These are phyloP conservation scores for Curvularia hawaiiensis DNA, from an alignment of 2,329 filamentous ascomycete genomes.

Conservation along the genomic window DNA sequence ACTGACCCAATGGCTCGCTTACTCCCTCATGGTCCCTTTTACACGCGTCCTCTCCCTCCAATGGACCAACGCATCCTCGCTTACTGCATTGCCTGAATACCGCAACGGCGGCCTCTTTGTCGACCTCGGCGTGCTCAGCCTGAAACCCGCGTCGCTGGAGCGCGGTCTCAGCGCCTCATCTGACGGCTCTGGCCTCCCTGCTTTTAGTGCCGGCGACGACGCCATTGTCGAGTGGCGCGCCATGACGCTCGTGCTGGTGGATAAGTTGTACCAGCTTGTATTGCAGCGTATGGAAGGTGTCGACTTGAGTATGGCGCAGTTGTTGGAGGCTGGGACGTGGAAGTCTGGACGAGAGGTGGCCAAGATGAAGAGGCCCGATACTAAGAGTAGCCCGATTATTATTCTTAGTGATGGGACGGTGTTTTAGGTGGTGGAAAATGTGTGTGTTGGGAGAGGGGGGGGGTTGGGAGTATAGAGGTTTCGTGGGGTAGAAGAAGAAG, in stretches of 20 bases:
- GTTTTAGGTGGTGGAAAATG: slow-evolving; percentile 20
- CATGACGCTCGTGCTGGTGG: slow-evolving; percentile 73
- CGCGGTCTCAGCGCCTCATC: slow-evolving; percentile 68
- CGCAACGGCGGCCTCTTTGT: slow-evolving; percentile 89
- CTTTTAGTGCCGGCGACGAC: slow-evolving; percentile 73
- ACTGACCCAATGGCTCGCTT: slow-evolving; percentile 90
- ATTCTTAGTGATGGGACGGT: slow-evolving; percentile 40
- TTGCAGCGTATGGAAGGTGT: slow-evolving; percentile 72
- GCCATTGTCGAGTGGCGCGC: slow-evolving; percentile 80
- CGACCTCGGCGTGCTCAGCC: slow-evolving; percentile 76
- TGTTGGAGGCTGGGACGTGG: slow-evolving; percentile 95
- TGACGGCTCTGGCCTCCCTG: slow-evolving; percentile 66
- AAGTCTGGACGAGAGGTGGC: slow-evolving; percentile 59
- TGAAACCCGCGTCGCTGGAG: slow-evolving; percentile 70
- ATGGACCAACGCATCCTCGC: slow-evolving; percentile 78
- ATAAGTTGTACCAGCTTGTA: slow-evolving; percentile 70
- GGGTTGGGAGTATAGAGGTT: no score
- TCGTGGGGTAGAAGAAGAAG: no score
- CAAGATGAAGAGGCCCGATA: slow-evolving; percentile 28
- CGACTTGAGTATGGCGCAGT: slow-evolving; percentile 76
- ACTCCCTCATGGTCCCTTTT: slow-evolving; percentile 85
- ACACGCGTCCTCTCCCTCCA: slow-evolving; percentile 76
- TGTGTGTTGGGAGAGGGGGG: neutral
- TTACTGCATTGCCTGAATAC: slow-evolving; percentile 90
- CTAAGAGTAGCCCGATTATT: slow-evolving; percentile 38